Conservation (phyloP, 2,329 filamentous ascomycete genomes). For the Camptophora hylomeconis region DNA sequence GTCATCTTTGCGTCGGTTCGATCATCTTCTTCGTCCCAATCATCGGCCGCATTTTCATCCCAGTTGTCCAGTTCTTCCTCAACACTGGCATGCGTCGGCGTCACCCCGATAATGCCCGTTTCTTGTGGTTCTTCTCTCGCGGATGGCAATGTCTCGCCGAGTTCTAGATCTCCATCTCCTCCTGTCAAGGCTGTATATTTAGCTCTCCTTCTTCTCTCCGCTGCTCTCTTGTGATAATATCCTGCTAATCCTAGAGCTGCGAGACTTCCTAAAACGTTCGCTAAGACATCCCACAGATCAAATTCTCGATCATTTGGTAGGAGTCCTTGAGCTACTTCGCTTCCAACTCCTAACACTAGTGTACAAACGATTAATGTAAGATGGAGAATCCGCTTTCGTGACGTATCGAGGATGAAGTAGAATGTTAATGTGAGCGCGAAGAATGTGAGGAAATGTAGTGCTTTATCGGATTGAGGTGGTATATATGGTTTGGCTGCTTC, state of each 20-base stretch:
- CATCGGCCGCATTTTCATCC: conserved; percentile 69
- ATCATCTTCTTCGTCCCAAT: conserved; percentile 49
- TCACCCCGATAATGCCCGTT: conserved; percentile 17
- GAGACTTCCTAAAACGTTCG: conserved; percentile 71
- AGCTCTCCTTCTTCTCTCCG: conserved; percentile 67
- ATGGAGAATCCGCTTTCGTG: conserved; percentile 70
- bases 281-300: conserved; percentile 74
- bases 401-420: conserved; percentile 95
- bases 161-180: conserved; percentile 54
- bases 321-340: conserved; percentile 44
- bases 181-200: conserved; percentile 59
- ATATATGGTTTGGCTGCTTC: conserved; percentile 26
- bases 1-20: conserved; percentile 18
- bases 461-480: conserved; percentile 69
- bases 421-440: conserved; percentile 73
- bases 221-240: conserved; percentile 92
- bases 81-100: conserved; percentile 30
- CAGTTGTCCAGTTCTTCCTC: conserved; percentile 85
- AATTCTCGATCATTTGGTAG: conserved; percentile 60
- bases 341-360: conserved; percentile 41
- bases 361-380: conserved; percentile 74
- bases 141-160: conserved; percentile 31
- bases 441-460: conserved; percentile 76
- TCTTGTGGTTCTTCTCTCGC: conserved; percentile 14
- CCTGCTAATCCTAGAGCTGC: conserved; percentile 60